Evolutionary conservation across 768 basidiomycete genomes (phyloP), one percentile per base, ranked within the genome.

Genomic region (Leccinum obscurum): DNA sequence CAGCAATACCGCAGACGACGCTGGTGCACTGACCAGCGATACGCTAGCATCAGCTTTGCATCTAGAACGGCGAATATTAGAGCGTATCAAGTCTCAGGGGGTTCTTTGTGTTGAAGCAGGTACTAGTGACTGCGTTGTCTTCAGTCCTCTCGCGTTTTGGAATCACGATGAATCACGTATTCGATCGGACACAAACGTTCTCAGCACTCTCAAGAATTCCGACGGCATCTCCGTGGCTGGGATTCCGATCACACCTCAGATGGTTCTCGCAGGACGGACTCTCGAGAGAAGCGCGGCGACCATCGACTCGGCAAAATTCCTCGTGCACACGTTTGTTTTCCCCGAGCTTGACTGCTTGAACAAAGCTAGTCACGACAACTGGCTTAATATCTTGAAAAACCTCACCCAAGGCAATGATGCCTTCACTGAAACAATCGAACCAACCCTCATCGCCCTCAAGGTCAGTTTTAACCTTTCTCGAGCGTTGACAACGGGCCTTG

Each of bases 291-390:
- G 80, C 59, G 55, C 72, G 35, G 74, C 77, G n/a, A 78, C 79
- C 59, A 79, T 86, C 54, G 86, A 89, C 67, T 83, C 80, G 61
- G 88, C 90, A 52, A 83, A 79, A 55, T 90, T 86, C 68, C 81
- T 94, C 20, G 90, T 87, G 15, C 78, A 93, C 59, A 92, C 91
- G 0, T 94, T 91, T 72, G 87, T 92, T 75, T 92, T 95, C 69
- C 85, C 83, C 2, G 88, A 92, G 64, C 82, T 78, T 15, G 85
- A 89, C 63, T 93, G 92, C 73, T 73, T 86, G 62, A 80, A 81
- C 44, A 81, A 79, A 56, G 71, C 77, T 13, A 87, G 87, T 44
- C 92, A 90, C 64, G 71, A 78, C 54, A 72, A 78, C 32, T 93
- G 91, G 90, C 71, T 83, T 52, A 77, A 87, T 37, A 76, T 81